Evolutionary conservation across 495 filamentous ascomycete genomes (phyloP), one percentile per base, ranked within the genome.

Genomic region (Trichoderma gamsii): DNA sequence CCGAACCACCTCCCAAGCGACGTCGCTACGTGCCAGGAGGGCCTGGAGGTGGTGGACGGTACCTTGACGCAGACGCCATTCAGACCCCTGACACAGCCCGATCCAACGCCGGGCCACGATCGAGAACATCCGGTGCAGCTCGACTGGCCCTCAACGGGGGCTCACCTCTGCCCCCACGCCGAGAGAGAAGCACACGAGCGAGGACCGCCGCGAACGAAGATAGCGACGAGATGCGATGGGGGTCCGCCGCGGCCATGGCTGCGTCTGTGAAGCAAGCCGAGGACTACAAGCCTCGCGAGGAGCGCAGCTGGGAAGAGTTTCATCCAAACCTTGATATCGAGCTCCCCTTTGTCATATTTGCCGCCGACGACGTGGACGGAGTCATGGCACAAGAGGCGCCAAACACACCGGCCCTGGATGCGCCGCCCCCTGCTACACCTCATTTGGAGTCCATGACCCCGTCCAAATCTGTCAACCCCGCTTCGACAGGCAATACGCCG

Each of bases 281-380:
- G 79, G 92, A 92, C 18, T 97, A 97, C 78, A 98, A 99, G 75
- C 95, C 95, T 3, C 84, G 95, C 68, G 95, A 99, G 76, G 95
- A 99, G 78, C 88, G 93, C 67, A 90, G 91, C 16, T 99, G 93
- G 90, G 92, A 96, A 73, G 96, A 98, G 77, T 98, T 97, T 67
- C 95, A 99, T 76, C 93, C 90, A 15, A 90, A 97, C 72, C 84
- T 99, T 43, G 93, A 98, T 76, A 90, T 96, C 69, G 92, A 95
- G 63, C 83, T 83, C 35, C 85, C 82, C 21, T 87, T 98, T 64
- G 86, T 87, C 49, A 81, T 97, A 3, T 95, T 94, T 75, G 85
- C 83, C 46, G 86, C 93, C 11, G 86, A 93, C 68, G 90, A 97
- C 65, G 90, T 98, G 18, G 96, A 98, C 75, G 90, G 88, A 27